These are phyloP conservation scores for Anisodus tanguticus DNA, from an alignment of 257 asterid species.

Conservation along the genomic window DNA sequence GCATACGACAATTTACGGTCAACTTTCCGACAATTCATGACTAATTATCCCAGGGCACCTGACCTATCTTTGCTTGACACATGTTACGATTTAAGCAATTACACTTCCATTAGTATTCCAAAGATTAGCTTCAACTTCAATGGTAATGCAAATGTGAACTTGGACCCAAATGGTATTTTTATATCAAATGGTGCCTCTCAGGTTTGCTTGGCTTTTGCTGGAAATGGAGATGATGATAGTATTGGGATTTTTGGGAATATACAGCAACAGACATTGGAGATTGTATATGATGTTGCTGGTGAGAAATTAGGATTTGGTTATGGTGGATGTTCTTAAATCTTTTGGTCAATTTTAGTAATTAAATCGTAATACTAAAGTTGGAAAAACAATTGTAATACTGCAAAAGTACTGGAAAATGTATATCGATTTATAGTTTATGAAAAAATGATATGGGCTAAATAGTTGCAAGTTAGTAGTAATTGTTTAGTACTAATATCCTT, in stretches of 20 bases:
- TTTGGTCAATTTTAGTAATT: background rate
- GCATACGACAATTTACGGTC: conserved; percentile 55
- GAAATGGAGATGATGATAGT: conserved; percentile 41
- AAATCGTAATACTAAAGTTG: background rate
- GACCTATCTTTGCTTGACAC: conserved; percentile 65
- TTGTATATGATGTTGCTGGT: conserved; percentile 72
- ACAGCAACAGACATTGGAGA: conserved; percentile 72
- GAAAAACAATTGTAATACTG: background rate
- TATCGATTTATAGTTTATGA: background rate
- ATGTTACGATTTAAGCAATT: conserved; percentile 58
- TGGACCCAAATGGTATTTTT: conserved; percentile 49
- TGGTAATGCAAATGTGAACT: conserved; percentile 50
- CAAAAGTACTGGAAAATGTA: conserved; percentile 23
- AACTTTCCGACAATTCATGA: conserved; percentile 56
- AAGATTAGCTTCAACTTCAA: conserved; percentile 52
- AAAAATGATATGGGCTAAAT: background rate
- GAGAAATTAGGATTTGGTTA: conserved; percentile 69
- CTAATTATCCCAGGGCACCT: conserved; percentile 50
- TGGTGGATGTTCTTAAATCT: conserved; percentile 52
- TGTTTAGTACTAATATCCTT: background rate
- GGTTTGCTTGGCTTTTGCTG: conserved; percentile 72
- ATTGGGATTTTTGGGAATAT: conserved; percentile 62
- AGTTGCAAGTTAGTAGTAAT: background rate
- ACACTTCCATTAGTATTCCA: conserved; percentile 46
- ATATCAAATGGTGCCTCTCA: conserved; percentile 14